Percentiles rank a stretch among this genome's conserved stretches.
Evolutionary conservation across 2,329 filamentous ascomycete species (phyloP).

Genomic region (Paramyrothecium roridum): DNA sequence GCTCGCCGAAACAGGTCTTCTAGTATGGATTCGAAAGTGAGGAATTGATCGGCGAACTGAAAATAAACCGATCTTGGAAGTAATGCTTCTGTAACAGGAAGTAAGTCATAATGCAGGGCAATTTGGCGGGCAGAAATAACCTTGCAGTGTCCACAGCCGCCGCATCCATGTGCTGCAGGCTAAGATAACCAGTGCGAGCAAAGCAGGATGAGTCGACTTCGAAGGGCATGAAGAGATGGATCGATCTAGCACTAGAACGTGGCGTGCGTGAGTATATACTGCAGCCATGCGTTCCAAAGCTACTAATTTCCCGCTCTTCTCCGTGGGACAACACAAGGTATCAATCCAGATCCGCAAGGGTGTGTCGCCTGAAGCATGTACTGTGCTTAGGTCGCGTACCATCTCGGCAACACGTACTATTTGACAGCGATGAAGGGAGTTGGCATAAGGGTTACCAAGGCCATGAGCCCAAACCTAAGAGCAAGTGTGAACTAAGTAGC

Average conservation of each 20-base stretch:
- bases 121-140: slow-evolving; percentile 2
- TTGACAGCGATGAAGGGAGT: slow-evolving; percentile 27
- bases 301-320: slow-evolving; percentile 15
- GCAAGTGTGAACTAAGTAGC: neutral
- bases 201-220: slow-evolving; percentile 8
- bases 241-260: slow-evolving; percentile 29
- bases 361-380: neutral
- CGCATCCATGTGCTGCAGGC: slow-evolving; percentile 32
- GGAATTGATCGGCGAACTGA: slow-evolving; percentile 24
- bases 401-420: slow-evolving; percentile 13
- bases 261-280: slow-evolving; percentile 26
- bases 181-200: slow-evolving; percentile 25
- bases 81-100: slow-evolving; percentile 22
- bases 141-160: slow-evolving; percentile 36
- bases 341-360: slow-evolving; percentile 27
- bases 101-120: neutral
- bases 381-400: slow-evolving; percentile 15
- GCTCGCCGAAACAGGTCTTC: neutral
- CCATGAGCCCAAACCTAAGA: slow-evolving; percentile 31
- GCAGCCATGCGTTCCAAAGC: slow-evolving; percentile 28
- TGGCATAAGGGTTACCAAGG: slow-evolving; percentile 24
- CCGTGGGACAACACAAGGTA: slow-evolving; percentile 28
- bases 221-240: slow-evolving; percentile 18
- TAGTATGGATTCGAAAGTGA: slow-evolving; percentile 5
- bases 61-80: slow-evolving; percentile 25